These are phyloP conservation scores for Basidiobolus meristosporus DNA, from an alignment of 371 early-diverging fungal genomes.

Conservation along the genomic window DNA sequence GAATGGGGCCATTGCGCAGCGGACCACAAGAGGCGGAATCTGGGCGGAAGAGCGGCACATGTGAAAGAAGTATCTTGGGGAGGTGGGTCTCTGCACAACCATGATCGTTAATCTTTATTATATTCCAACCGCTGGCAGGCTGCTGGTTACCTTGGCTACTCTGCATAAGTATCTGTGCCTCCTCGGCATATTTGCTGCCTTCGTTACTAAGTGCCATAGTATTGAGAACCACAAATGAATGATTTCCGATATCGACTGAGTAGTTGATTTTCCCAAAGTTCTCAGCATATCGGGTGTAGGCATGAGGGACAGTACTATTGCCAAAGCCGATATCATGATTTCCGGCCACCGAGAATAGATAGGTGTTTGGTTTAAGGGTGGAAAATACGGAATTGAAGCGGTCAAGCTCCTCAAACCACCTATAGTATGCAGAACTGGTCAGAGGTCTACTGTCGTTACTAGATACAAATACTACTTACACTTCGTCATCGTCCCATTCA, in stretches of 20 bases:
- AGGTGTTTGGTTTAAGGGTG: neutral
- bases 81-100: neutral
- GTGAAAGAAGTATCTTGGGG: slow-evolving; percentile 48
- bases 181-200: slow-evolving; percentile 14
- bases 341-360: slow-evolving; percentile 32
- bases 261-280: slow-evolving; percentile 52
- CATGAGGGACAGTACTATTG: slow-evolving; percentile 23
- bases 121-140: neutral
- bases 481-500: slow-evolving; percentile 37
- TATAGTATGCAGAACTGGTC: neutral
- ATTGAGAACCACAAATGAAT: slow-evolving; percentile 52
- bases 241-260: slow-evolving; percentile 25
- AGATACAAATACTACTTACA: slow-evolving; percentile 4
- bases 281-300: slow-evolving; percentile 26
- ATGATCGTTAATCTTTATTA: neutral
- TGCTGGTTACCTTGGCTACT: slow-evolving; percentile 9
- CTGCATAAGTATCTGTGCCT: slow-evolving; percentile 19
- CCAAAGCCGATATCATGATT: slow-evolving; percentile 91
- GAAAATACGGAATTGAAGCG: slow-evolving; percentile 3
- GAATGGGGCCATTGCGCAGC: slow-evolving; percentile 17
- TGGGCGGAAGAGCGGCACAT: slow-evolving; percentile 62
- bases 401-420: slow-evolving; percentile 3
- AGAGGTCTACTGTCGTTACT: neutral
- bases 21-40: slow-evolving; percentile 45
- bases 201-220: slow-evolving; percentile 47